Conservation (phyloP, 495 filamentous ascomycete genomes). For the Penicillium taxi region DNA sequence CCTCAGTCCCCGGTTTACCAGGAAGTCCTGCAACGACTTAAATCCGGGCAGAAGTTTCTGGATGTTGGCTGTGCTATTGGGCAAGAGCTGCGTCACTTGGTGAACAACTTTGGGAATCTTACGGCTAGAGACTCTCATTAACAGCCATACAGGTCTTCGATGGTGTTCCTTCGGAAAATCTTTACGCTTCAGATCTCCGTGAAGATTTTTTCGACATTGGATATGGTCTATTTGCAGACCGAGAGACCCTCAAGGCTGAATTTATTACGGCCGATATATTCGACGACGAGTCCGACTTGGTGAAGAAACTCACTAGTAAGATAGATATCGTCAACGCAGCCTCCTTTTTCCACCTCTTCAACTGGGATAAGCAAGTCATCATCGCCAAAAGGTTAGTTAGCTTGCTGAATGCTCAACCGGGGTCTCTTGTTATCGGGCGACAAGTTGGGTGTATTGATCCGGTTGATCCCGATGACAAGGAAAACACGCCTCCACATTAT, state of each 20-base stretch:
- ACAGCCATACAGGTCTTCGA: constrained; percentile 18
- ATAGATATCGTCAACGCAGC: constrained; percentile 49
- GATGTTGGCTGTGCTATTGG: constrained; percentile 39
- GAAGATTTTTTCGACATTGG: constrained; percentile 36
- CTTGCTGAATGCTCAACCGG: constrained; percentile 36
- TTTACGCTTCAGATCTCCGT: constrained; percentile 37
- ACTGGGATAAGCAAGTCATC: constrained; percentile 43
- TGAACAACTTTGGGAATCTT: no score
- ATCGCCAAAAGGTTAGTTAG: constrained; percentile 38
- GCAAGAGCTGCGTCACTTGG: constrained; percentile 32
- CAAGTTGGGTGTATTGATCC: constrained; percentile 35
- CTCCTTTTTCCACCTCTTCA: constrained; percentile 55
- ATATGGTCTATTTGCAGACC: constrained; percentile 43
- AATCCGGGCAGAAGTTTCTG: constrained; percentile 26
- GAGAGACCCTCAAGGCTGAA: constrained; percentile 27
- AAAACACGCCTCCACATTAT: constrained; percentile 19
- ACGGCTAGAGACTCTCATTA: neutral
- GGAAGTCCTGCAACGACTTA: constrained; percentile 32
- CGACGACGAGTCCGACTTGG: constrained; percentile 25
- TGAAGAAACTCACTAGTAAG: constrained; percentile 31
- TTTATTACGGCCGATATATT: constrained; percentile 51
- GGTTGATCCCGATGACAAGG: constrained; percentile 16
- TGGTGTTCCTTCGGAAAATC: constrained; percentile 18
- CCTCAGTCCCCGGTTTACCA: constrained; percentile 25
- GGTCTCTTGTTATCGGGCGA: constrained; percentile 41